These are phyloP conservation scores for Hypoxylon sp. DNA, from an alignment of 2,329 filamentous ascomycete genomes.

Conservation along the genomic window DNA sequence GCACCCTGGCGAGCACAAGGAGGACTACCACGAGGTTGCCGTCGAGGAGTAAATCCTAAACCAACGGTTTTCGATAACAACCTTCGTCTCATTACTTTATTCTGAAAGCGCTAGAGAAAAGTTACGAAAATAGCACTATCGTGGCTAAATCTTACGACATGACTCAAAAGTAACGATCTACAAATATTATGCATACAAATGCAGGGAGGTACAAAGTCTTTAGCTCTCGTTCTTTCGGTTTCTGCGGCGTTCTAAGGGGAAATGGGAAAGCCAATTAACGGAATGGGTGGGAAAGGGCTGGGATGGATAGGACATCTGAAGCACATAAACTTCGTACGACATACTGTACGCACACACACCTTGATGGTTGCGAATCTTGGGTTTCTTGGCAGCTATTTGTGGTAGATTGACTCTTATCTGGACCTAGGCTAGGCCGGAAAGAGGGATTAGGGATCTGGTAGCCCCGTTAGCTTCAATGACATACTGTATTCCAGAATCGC, in stretches of 20 bases:
- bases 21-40: conserved; percentile 68
- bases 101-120: conserved; percentile 27
- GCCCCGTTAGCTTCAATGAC: conserved; percentile 24
- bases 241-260: conserved; percentile 34
- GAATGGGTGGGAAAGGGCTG: conserved; percentile 22
- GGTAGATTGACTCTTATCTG: conserved; percentile 39
- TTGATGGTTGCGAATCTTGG: conserved; percentile 27
- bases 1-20: conserved; percentile 70
- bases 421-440: conserved; percentile 8
- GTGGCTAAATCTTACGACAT: conserved; percentile 34
- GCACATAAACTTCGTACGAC: neutral
- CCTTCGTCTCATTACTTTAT: conserved; percentile 2
- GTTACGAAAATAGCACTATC: conserved; percentile 22
- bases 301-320: conserved; percentile 21
- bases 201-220: conserved; percentile 22
- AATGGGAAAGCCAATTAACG: conserved; percentile 14
- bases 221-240: conserved; percentile 20
- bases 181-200: conserved; percentile 32
- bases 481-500: conserved; percentile 25
- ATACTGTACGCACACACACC: conserved; percentile 28
- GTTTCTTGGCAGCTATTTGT: conserved; percentile 40
- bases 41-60: conserved; percentile 56
- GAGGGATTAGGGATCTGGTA: conserved; percentile 13
- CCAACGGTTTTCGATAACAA: conserved; percentile 7
- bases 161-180: conserved; percentile 32